Percentiles rank a stretch among this genome's conserved stretches.
Conservation (phyloP, 768 basidiomycete species). For the Suillus ampliporus region DNA sequence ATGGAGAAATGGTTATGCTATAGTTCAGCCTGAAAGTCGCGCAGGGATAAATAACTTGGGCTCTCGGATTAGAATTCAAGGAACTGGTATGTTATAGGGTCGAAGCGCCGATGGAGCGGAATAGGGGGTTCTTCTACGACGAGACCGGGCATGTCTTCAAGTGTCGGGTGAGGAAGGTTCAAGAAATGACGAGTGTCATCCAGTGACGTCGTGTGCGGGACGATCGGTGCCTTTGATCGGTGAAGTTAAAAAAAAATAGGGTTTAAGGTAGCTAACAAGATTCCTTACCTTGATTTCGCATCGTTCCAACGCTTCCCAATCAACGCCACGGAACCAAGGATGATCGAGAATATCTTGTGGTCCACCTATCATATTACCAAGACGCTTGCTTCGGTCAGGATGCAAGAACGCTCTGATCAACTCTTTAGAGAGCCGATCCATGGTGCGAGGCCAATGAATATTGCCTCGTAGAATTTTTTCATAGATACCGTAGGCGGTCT, state of each 20-base stretch:
- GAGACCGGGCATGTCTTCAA: slow-evolving; percentile 83
- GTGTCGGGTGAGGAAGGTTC: slow-evolving; percentile 73
- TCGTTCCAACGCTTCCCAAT: slow-evolving; percentile 87
- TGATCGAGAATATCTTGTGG: slow-evolving; percentile 91
- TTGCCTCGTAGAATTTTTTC: slow-evolving; percentile 93
- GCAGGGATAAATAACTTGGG: slow-evolving; percentile 15
- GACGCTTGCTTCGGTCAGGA: slow-evolving; percentile 87
- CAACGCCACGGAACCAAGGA: slow-evolving; percentile 94
- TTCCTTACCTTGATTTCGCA: slow-evolving; percentile 80
- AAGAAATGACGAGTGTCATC: slow-evolving; percentile 91
- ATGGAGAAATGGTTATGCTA: slow-evolving; percentile 25
- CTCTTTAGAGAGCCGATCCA: slow-evolving; percentile 89
- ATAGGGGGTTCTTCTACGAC: slow-evolving; percentile 64
- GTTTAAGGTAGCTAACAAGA: slow-evolving; percentile 7
- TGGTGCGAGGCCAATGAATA: slow-evolving; percentile 88
- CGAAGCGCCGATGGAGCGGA: slow-evolving; percentile 66
- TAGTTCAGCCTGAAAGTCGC: slow-evolving; percentile 25
- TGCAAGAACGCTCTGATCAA: slow-evolving; percentile 89
- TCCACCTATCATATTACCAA: slow-evolving; percentile 93
- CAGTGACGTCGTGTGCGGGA: slow-evolving; percentile 77
- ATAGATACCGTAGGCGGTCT: slow-evolving; percentile 97
- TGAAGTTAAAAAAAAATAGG: slow-evolving; percentile 15
- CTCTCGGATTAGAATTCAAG: slow-evolving; percentile 65
- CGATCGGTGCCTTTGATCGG: slow-evolving; percentile 74
- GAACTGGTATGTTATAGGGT: slow-evolving; percentile 73